A percentile compares a stretch with the other conserved stretches of the same genome.
Evolutionary conservation across 768 basidiomycete genomes (phyloP).

Genomic region (Austroboletus festivus): DNA sequence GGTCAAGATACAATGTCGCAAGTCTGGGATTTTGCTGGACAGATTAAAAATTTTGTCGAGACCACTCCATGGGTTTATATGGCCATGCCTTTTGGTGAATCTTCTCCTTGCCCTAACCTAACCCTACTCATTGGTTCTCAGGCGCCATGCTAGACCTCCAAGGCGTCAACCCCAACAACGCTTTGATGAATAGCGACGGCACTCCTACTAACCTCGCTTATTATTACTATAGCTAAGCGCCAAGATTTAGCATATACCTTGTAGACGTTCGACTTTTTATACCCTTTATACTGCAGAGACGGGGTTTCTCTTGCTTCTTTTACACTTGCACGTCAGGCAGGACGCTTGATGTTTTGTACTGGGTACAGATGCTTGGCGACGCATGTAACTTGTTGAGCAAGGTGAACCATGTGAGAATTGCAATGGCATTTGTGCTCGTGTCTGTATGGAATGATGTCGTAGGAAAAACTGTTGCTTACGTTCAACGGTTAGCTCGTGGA

Average conservation of each 20-base stretch:
- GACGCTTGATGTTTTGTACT: constrained; percentile 18
- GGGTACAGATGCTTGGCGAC: constrained; percentile 18
- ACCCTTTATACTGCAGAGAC: constrained; percentile 20
- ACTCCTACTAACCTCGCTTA: constrained; percentile 51
- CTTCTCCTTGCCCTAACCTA: neutral
- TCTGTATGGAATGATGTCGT: too few relatives aligned
- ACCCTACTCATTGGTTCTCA: constrained; percentile 23
- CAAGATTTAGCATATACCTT: neutral
- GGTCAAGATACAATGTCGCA: constrained; percentile 35
- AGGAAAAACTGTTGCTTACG: too few relatives aligned
- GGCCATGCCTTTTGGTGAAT: constrained; percentile 63
- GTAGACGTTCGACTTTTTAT: constrained; percentile 13
- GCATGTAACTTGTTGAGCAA: constrained; percentile 24
- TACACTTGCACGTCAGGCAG: neutral
- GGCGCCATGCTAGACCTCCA: constrained; percentile 51
- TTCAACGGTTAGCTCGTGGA: too few relatives aligned
- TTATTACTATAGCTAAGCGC: constrained; percentile 38
- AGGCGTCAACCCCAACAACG: constrained; percentile 52
- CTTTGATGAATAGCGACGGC: constrained; percentile 43
- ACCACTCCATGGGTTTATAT: constrained; percentile 28
- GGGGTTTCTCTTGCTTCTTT: neutral
- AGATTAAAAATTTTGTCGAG: constrained; percentile 43
- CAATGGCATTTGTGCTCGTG: too few relatives aligned
- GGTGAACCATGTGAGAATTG: neutral
- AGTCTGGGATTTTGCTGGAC: constrained; percentile 44